Conservation (phyloP, 768 basidiomycete genomes). For the Roridomyces roridus region DNA sequence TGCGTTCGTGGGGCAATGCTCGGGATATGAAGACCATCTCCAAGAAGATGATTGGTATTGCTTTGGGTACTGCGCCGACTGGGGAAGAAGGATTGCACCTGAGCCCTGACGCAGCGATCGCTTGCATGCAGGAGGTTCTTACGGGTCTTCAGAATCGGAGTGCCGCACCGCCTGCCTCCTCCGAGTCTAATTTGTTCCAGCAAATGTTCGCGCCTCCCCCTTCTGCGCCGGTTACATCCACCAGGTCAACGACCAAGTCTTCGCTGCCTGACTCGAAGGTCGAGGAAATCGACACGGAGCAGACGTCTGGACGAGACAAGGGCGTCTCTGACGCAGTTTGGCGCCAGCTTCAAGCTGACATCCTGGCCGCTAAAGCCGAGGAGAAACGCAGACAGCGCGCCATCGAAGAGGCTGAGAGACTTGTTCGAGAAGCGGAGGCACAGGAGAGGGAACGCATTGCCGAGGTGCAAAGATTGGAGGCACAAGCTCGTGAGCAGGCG, state of each 20-base stretch:
- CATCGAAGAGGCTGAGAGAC: constrained; percentile 25
- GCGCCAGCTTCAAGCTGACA: constrained; percentile 52
- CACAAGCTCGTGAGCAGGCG: constrained; percentile 20
- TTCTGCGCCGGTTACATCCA: constrained; percentile 2
- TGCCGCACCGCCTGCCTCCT: not conserved
- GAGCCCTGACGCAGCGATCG: constrained; percentile 33
- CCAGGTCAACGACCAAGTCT: not conserved
- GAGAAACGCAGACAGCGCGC: constrained; percentile 29
- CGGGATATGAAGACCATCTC: constrained; percentile 64
- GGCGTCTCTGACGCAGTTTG: constrained; percentile 61
- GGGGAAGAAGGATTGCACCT: constrained; percentile 31
- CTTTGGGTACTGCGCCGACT: constrained; percentile 35
- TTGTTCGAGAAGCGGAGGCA: constrained; percentile 17
- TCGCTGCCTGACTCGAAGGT: not conserved
- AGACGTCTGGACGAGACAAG: constrained; percentile 43
- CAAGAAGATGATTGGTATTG: constrained; percentile 51
- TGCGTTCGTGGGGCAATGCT: constrained; percentile 74
- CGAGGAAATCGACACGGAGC: constrained; percentile 3
- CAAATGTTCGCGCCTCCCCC: not conserved
- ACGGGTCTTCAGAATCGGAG: constrained; percentile 9
- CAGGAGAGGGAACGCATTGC: constrained; percentile 23
- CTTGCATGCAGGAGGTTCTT: constrained; percentile 27
- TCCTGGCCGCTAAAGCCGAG: constrained; percentile 36
- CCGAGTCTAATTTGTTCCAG: not conserved
- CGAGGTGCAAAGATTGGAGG: constrained; percentile 22